These are phyloP conservation scores for Xylaria longipes DNA, from an alignment of 495 filamentous ascomycete genomes.

Conservation along the genomic window DNA sequence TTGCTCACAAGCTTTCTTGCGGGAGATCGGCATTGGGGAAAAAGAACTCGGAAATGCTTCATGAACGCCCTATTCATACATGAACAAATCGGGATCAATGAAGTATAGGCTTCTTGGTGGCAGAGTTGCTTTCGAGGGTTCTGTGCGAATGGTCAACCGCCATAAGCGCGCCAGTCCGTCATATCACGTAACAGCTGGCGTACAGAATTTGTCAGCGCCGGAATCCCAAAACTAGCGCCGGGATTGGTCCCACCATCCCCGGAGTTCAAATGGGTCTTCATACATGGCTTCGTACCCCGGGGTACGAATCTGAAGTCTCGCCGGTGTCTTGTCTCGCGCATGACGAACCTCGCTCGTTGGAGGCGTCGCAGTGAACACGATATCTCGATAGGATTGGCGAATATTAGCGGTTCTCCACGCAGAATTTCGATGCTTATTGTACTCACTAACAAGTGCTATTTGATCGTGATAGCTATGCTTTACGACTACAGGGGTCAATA, in stretches of 20 bases:
- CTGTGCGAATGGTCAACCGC: neutral
- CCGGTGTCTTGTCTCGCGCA: neutral
- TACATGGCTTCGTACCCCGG: neutral
- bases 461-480: no score
- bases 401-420: neutral
- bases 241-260: neutral
- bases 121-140: neutral
- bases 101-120: neutral
- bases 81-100: neutral
- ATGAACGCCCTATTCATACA: neutral
- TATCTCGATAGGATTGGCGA: neutral
- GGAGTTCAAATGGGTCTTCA: constrained; percentile 9
- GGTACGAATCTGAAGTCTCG: neutral
- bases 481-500: neutral
- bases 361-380: neutral
- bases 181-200: no score
- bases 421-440: neutral
- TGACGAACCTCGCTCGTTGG: neutral
- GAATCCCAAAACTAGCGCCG: constrained; percentile 2
- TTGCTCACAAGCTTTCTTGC: constrained; percentile 19
- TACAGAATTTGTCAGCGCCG: constrained; percentile 12
- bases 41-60: neutral
- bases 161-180: neutral
- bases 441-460: neutral
- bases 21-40: constrained; percentile 12